Evolutionary conservation across 164 flowering plant genomes (phyloP), one percentile per base, ranked within the genome.

Genomic region (Santalum album): DNA sequence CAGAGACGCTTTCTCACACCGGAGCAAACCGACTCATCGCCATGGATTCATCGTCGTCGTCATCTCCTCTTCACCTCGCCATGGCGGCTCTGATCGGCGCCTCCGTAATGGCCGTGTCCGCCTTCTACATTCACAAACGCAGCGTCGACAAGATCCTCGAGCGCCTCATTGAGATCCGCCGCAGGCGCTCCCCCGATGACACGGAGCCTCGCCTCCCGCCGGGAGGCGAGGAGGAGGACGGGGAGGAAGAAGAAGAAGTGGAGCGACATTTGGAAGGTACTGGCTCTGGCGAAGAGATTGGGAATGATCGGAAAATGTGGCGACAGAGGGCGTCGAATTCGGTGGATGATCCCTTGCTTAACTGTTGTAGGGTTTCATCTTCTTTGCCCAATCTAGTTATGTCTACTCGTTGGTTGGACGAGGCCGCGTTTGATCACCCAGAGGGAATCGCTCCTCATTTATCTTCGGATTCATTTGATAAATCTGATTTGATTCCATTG

Each of bases 71-170:
- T n/a, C 86, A 85, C 20, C 57, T 85, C 3, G 83, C 80, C 51
- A 60, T 85, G 72, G 92, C 92, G 49, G 87, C 92, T 0, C 52
- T 85, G 1, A 60, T 80, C 53, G 92, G 92, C 21, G 92, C 92
- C 12, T 85, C 92, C 1, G 39, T 82, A 0, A 72, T 82, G 81
- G 84, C 86, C 6, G 55, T 82, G 19, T 85, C 88, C 34, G 81
- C 88, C 24, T 82, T 75, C 60, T 85, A 58, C 74, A 67, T 85
- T 32, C 86, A 82, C 76, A 72, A 65, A 49, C 78, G 81, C 57
- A 71, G 69, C 63, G 75, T 84, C 59, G 73, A 75, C 44, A 78
- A 81, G 52, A 66, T 75, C 53, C 78, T 81, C 58, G 66, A 74
- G 21, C 80, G 78, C 53, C 67, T 77, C 52, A 49, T 72, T 51